phyloP scores from a whole-genome alignment of 495 filamentous ascomycete species.

The Parathielavia hyrcaniae region DNA sequence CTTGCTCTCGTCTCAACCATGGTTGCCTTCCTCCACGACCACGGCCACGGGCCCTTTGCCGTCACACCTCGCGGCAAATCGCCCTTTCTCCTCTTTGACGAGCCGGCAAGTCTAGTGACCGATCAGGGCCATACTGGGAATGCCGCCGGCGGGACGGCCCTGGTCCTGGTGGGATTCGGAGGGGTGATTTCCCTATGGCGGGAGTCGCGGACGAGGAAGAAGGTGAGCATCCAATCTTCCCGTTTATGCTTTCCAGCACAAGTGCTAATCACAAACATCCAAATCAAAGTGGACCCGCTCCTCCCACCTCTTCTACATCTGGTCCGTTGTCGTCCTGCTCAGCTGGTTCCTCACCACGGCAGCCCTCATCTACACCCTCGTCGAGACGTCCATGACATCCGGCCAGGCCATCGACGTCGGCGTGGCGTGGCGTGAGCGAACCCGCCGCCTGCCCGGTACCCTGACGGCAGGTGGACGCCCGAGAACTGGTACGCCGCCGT shows the following conservation, averaged over 20 bases:
- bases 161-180: conserved; percentile 44
- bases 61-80: conserved; percentile 28
- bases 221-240: neutral
- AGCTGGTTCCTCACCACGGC: conserved; percentile 42
- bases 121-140: conserved; percentile 48
- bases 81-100: conserved; percentile 34
- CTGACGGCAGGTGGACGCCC: conserved; percentile 46
- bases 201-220: conserved; percentile 29
- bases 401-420: conserved; percentile 38
- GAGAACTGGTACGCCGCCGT: conserved; percentile 51
- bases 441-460: conserved; percentile 40
- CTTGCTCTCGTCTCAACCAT: conserved; percentile 44
- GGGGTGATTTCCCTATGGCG: conserved; percentile 39
- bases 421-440: conserved; percentile 30
- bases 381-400: conserved; percentile 38
- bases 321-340: conserved; percentile 39
- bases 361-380: conserved; percentile 43
- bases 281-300: conserved; percentile 17
- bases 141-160: conserved; percentile 45
- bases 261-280: neutral
- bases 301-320: conserved; percentile 34
- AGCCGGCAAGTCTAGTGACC: conserved; percentile 37
- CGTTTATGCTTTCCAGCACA: neutral
- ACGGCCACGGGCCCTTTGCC: conserved; percentile 33
- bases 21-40: conserved; percentile 43